Conservation (phyloP, 169 alveolate species). For the Theileria equi region DNA sequence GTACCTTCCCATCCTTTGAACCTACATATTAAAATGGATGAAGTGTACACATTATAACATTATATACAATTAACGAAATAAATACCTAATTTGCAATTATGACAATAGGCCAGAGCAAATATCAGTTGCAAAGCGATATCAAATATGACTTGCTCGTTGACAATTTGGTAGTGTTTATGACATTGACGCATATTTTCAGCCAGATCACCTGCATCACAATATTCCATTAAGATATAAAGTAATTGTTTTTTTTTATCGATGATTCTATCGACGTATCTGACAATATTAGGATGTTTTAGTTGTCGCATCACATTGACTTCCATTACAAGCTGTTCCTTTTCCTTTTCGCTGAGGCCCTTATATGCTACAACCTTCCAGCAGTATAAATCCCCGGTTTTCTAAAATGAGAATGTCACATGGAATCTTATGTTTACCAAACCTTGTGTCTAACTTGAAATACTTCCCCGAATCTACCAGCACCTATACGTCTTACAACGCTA, state of each 20-base stretch:
- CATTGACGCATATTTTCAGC: conserved; percentile 87
- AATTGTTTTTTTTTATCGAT: conserved; percentile 87
- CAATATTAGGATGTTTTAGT: conserved; percentile 91
- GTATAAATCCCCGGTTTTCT: conserved; percentile 76
- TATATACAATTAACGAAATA: background rate
- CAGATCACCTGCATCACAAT: conserved; percentile 95
- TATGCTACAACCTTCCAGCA: conserved; percentile 95
- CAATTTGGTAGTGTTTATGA: conserved; percentile 81
- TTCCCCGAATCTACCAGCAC: conserved; percentile 88
- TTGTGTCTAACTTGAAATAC: conserved; percentile 85
- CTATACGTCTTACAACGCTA: conserved; percentile 79
- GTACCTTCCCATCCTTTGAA: conserved; percentile 83
- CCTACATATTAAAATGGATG: conserved; percentile 38
- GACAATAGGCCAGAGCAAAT: conserved; percentile 92
- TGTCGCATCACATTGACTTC: conserved; percentile 95
- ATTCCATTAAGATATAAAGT: conserved; percentile 92
- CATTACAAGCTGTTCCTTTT: conserved; percentile 91
- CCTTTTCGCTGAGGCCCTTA: conserved; percentile 91
- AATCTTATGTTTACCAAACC: conserved; percentile 35
- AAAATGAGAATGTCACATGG: background rate
- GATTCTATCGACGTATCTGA: conserved; percentile 90
- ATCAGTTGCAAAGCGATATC: conserved; percentile 90
- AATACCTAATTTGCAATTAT: conserved; percentile 73
- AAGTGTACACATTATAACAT: conserved; percentile 13
- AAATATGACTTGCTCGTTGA: conserved; percentile 91